Evolutionary conservation across 2,329 filamentous ascomycete genomes (phyloP).

Genomic region (Xylariaceae sp.): DNA sequence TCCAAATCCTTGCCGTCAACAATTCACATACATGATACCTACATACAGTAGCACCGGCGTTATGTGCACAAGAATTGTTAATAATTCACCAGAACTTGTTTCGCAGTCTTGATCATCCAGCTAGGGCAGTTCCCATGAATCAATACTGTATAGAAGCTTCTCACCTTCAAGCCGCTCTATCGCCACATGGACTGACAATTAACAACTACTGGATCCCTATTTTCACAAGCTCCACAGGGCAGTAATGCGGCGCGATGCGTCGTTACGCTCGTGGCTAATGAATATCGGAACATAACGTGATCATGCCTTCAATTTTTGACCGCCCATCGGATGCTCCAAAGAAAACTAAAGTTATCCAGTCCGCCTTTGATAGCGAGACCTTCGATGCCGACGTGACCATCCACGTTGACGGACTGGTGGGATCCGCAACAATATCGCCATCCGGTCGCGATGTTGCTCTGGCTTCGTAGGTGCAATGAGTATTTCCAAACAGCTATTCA

Average conservation of each 20-base stretch:
- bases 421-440: conserved; percentile 88
- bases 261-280: conserved; percentile 5
- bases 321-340: conserved; percentile 44
- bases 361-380: conserved; percentile 78
- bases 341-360: conserved; percentile 58
- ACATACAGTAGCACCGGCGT: no score
- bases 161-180: not conserved
- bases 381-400: conserved; percentile 84
- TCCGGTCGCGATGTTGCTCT: conserved; percentile 86
- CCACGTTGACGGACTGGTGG: conserved; percentile 74
- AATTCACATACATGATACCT: no score
- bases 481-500: not conserved
- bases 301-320: conserved; percentile 48
- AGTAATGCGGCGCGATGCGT: conserved; percentile 16
- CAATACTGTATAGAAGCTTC: not conserved
- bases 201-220: not conserved
- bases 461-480: conserved; percentile 57
- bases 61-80: no score
- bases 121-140: not conserved
- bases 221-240: conserved; percentile 4
- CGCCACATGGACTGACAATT: conserved; percentile 1
- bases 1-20: no score
- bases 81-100: not conserved
- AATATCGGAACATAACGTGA: conserved; percentile 17
- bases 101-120: not conserved